Base-by-base conservation (phyloP, 768 basidiomycete genomes). In the Mycena haematopus region DNA sequence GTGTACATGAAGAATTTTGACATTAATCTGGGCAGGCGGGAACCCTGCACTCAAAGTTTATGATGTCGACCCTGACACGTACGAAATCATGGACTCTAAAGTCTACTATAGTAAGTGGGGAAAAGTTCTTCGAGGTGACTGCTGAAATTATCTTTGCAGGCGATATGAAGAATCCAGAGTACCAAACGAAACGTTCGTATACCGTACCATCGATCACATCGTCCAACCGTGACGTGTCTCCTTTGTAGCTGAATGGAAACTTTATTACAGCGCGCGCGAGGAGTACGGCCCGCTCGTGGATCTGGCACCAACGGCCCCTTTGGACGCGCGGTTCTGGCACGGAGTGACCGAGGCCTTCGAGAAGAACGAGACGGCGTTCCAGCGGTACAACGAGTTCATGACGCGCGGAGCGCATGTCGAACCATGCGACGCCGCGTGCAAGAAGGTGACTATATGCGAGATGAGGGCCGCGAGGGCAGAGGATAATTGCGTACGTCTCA, bases 1-100 rank as follows among this genome's bases (percentile, higher is more conserved):
- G 13, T 51, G 49, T 31, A 10, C 19, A 9, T 33, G 5, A 11
- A 46, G 36, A 9, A 21, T 6, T 38, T 58, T 15, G 19, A 33
- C 9, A 7, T 36, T 44, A 5, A 24, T 50, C 14, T 33, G 11
- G 60, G 52, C 17, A 87, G 85, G 76, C 59, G 84, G 79, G 35
- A 86, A 85, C 66, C 85, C 81, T 3, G 81, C 80, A 14, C 87
- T 83, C 76, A 82, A 84, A 54, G 72, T 87, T 0, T 88, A 88
- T 69, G 86, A 88, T 54, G 75, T 89, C 27, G 88, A 89, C 68
- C 85, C 86, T 3, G 86, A 86, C 61, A 87, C 86, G 9, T 88
- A 83, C 65, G 88, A 88, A 66, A 72, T 89, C 52, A 84, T 88
- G 82, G 86, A 89, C 63, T 74, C 79, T 5, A 76, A 77, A 14